Base-by-base conservation (phyloP, 805 yeast species). In the Saturnispora halmiae region DNA sequence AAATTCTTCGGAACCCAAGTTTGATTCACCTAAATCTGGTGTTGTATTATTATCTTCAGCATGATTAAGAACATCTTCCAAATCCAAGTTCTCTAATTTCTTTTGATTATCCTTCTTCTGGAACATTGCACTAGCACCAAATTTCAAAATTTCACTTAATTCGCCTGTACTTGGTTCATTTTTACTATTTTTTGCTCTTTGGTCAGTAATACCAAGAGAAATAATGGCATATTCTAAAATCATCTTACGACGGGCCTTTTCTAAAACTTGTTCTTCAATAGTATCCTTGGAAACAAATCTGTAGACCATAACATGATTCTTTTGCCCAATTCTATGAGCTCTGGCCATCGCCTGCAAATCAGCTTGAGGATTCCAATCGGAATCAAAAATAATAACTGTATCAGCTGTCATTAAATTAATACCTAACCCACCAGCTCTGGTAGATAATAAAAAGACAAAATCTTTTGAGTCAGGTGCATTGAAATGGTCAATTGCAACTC, bases 291-390 rank as follows among this genome's bases (percentile, higher is more conserved):
- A 82, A n/a, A 92, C 97, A 65, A 92, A 84, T 57, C 99, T 70
- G 59, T 92, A 92, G 14, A 92, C 97, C 78, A 86, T 85, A 28
- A 92, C 99, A 63, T 92, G 98, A 53, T 85, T 87, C 63, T 88
- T 92, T 61, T 92, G 99, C n/a, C 99, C 99, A 58, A 92, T 92
- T 69, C 99, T 79, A 65, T 92, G 99, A 3, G 98, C 98, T 64
- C 98, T 78, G 0, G 98, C 98, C 98, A 92, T 92, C 1, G 98
- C 98, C 64, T 92, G 98, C 54, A 92, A 69, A 70, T 92, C 98
- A 0, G 98, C 98, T 61, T 92, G 98, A 0, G 98, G 98, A 58
- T 92, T 92, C 98, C 98, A 92, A 65, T 92, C 98, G 4, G 95
- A 85, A 63, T 92, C 98, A 63, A 92, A 92, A 31, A 92, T 90